Percentiles rank a stretch among this genome's conserved stretches.
These are phyloP conservation scores for Rhinocladiella mackenziei DNA, from an alignment of 2,329 filamentous ascomycete genomes.

Conservation along the genomic window DNA sequence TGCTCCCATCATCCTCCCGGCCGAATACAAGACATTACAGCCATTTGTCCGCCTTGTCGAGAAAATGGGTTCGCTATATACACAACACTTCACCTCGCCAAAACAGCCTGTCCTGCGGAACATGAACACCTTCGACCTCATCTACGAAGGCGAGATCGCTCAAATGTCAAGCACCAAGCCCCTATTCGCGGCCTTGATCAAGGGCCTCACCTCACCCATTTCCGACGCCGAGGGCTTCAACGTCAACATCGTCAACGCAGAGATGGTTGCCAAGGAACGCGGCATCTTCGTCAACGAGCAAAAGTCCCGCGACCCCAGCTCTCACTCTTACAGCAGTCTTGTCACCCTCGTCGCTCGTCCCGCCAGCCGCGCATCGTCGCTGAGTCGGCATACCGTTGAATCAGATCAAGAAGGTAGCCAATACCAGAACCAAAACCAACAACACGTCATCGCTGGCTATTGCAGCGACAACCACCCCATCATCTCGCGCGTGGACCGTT, in stretches of 20 bases:
- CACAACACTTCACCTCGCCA: slow-evolving; percentile 61
- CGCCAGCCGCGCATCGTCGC: slow-evolving; percentile 36
- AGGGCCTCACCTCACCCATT: slow-evolving; percentile 68
- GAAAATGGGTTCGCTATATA: slow-evolving; percentile 74
- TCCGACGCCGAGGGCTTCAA: slow-evolving; percentile 62
- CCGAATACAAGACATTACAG: slow-evolving; percentile 73
- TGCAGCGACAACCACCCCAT: slow-evolving; percentile 44
- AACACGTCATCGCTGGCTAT: slow-evolving; percentile 50
- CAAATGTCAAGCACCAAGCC: slow-evolving; percentile 70
- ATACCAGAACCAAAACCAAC: slow-evolving; percentile 27
- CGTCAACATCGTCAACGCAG: slow-evolving; percentile 80
- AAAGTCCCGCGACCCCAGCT: slow-evolving; percentile 57
- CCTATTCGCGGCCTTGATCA: slow-evolving; percentile 72
- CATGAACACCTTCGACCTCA: slow-evolving; percentile 61
- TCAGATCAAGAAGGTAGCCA: slow-evolving; percentile 1
- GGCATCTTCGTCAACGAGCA: slow-evolving; percentile 74
- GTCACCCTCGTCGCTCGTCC: slow-evolving; percentile 62
- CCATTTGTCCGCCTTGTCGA: slow-evolving; percentile 73
- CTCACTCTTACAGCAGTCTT: slow-evolving; percentile 64
- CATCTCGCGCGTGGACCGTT: slow-evolving; percentile 70
- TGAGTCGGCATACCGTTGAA: slow-evolving; percentile 30
- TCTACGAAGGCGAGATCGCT: slow-evolving; percentile 72
- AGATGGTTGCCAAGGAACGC: slow-evolving; percentile 69
- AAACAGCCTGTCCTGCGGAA: slow-evolving; percentile 53
- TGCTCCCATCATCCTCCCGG: slow-evolving; percentile 73